phyloP scores from a whole-genome alignment of 192 early-diverging fungal genomes.

The Coemansia sp. region DNA sequence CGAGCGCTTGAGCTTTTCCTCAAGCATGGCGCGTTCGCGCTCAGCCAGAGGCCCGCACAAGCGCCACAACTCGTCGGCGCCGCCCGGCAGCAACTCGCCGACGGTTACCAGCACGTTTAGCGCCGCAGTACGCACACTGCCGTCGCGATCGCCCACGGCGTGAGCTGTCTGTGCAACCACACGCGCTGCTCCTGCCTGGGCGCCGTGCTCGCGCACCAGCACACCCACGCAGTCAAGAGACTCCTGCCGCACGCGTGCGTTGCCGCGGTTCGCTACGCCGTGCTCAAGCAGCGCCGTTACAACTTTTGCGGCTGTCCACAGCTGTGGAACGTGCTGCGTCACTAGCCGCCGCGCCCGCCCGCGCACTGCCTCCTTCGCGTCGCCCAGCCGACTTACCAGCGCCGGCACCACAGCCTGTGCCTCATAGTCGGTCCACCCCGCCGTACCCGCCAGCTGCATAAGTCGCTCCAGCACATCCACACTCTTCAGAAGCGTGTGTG shows the following conservation, averaged over 20 bases:
- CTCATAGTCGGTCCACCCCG: conserved; percentile 73
- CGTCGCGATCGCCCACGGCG: conserved; percentile 74
- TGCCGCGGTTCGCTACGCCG: conserved; percentile 69
- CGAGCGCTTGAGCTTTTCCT: conserved; percentile 72
- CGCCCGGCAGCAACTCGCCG: conserved; percentile 62
- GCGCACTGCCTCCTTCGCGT: conserved; percentile 81
- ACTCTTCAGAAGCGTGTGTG: conserved; percentile 80
- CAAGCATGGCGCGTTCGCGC: conserved; percentile 79
- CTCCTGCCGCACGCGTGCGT: conserved; percentile 76
- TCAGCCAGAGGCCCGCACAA: conserved; percentile 69
- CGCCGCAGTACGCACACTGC: conserved; percentile 75
- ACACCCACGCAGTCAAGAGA: conserved; percentile 76
- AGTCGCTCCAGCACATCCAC: conserved; percentile 80
- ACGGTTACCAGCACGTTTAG: conserved; percentile 71
- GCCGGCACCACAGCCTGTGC: conserved; percentile 72
- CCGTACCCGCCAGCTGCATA: conserved; percentile 59
- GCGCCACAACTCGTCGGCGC: conserved; percentile 73
- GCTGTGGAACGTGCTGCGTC: conserved; percentile 65
- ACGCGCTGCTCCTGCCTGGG: background rate
- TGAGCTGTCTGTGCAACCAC: conserved; percentile 58
- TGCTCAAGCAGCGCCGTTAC: conserved; percentile 68
- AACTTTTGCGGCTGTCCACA: conserved; percentile 79
- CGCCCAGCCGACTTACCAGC: conserved; percentile 67
- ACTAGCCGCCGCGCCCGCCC: conserved; percentile 64
- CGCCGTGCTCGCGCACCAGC: conserved; percentile 60